phyloP scores from a whole-genome alignment of 768 basidiomycete genomes.

The Chalciporus pseudorubinellus region DNA sequence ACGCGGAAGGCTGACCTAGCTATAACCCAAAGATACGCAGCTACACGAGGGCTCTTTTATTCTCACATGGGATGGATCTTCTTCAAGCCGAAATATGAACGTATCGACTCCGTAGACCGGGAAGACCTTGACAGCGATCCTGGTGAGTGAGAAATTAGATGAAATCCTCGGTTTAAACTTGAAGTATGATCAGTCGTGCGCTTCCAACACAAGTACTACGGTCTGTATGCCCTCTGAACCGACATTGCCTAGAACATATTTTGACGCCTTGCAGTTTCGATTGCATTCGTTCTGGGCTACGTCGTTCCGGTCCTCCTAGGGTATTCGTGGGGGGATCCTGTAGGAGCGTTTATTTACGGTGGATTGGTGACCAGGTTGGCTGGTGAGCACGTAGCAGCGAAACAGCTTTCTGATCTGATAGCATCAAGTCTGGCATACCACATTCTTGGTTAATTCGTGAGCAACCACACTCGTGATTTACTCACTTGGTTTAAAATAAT shows the following conservation, averaged over 20 bases:
- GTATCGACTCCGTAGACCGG: constrained; percentile 60
- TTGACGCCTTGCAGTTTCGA: constrained; percentile 41
- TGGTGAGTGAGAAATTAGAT: constrained; percentile 41
- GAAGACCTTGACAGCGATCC: constrained; percentile 68
- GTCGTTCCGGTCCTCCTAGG: constrained; percentile 57
- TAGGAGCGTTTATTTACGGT: constrained; percentile 70
- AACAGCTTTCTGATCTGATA: not conserved
- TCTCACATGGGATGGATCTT: constrained; percentile 90
- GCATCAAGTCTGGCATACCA: constrained; percentile 60
- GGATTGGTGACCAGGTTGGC: constrained; percentile 61
- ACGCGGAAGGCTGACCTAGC: not conserved
- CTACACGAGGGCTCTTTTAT: constrained; percentile 68
- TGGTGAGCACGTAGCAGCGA: constrained; percentile 37
- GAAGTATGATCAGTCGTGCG: constrained; percentile 53
- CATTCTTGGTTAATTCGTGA: constrained; percentile 70
- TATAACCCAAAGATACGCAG: constrained; percentile 53
- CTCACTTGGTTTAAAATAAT: not conserved
- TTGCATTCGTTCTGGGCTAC: constrained; percentile 61
- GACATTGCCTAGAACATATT: not conserved
- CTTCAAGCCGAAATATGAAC: constrained; percentile 64
- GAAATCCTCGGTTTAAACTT: not conserved
- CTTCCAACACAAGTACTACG: constrained; percentile 68
- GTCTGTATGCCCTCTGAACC: constrained; percentile 34
- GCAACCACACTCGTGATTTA: constrained; percentile 16
- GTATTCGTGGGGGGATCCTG: constrained; percentile 55